phyloP scores from a whole-genome alignment of 1,284 basidiomycete genomes.

The Butyriboletus appendiculatus region DNA sequence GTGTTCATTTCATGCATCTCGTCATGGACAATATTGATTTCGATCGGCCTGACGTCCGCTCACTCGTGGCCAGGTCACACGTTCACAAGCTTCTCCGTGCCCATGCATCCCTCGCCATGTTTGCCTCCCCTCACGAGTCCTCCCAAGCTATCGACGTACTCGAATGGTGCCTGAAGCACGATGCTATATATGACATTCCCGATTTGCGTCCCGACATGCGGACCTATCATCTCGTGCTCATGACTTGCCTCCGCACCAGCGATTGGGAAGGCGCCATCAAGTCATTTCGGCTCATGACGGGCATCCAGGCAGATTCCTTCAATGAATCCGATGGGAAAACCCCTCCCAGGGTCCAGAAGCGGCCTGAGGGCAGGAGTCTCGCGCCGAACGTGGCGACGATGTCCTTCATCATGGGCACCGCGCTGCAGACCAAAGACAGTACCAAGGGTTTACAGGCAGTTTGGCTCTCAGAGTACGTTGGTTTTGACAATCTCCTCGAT shows the following conservation, averaged over 20 bases:
- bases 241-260: constrained; percentile 55
- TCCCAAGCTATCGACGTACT: constrained; percentile 52
- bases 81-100: constrained; percentile 60
- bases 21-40: constrained; percentile 43
- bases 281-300: constrained; percentile 68
- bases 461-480: constrained; percentile 52
- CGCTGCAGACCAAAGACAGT: constrained; percentile 47
- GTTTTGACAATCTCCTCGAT: constrained; percentile 35
- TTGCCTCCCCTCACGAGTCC: constrained; percentile 33
- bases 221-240: constrained; percentile 59
- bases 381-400: constrained; percentile 49
- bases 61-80: constrained; percentile 52
- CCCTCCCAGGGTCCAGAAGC: constrained; percentile 40
- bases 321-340: constrained; percentile 41
- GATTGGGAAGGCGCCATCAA: constrained; percentile 62
- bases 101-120: constrained; percentile 44
- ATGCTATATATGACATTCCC: constrained; percentile 40
- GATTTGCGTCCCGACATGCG: constrained; percentile 48
- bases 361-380: constrained; percentile 44
- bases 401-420: constrained; percentile 54
- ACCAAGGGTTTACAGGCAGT: constrained; percentile 57
- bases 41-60: constrained; percentile 36
- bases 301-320: constrained; percentile 55
- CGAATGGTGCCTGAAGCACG: constrained; percentile 63
- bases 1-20: constrained; percentile 57